Base-by-base conservation (phyloP, 768 basidiomycete species). In the Hericium rajendrae region DNA sequence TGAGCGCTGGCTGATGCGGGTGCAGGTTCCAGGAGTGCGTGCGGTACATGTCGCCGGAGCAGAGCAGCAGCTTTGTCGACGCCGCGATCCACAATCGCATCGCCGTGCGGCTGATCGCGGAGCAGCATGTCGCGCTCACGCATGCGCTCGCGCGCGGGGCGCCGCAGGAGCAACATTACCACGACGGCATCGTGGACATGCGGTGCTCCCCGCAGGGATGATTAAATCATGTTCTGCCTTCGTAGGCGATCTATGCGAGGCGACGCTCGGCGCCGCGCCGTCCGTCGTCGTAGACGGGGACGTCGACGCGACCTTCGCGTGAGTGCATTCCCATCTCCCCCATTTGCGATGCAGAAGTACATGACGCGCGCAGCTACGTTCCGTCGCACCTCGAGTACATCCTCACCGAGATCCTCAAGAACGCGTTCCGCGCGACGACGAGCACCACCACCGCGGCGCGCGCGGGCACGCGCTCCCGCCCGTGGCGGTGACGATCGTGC, bases 351-450 rank as follows among this genome's bases (percentile, higher is more conserved):
- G 18, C 32, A 16, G n/a, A 53, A 18, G 18, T 2, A 26, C 38
- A n/a, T 18, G n/a, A 11, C 32, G 5, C 24, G 22, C 41, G 43
- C 64, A 91, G 91, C 24, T 92, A 91, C 65, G 83, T 94, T 40
- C 91, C 93, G 3, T 87, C 91, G 1, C 93, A 94, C 67, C 77
- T 94, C 38, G 92, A 94, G 68, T 94, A 94, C 67, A 89, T 93
- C 63, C 73, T 93, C 55, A 94, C 92, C 2, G 92, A 94, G 69
- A 81, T 94, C 41, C 77, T 94, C 41, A 94, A 94, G 71, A 94
- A 94, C 66, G 81, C 91, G 0, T 94, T 91, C 71, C 85, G 92
- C 37, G 92, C 92, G 8, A 92, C 89, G 2, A 84, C 91, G 24
- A 94, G 65, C 80, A 82, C 57, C 82, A 91, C 57, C 62, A 73